A percentile compares a stretch with the other conserved stretches of the same genome.
phyloP scores from a whole-genome alignment of 1,284 basidiomycete species.

The Pseudozyma thailandica region DNA sequence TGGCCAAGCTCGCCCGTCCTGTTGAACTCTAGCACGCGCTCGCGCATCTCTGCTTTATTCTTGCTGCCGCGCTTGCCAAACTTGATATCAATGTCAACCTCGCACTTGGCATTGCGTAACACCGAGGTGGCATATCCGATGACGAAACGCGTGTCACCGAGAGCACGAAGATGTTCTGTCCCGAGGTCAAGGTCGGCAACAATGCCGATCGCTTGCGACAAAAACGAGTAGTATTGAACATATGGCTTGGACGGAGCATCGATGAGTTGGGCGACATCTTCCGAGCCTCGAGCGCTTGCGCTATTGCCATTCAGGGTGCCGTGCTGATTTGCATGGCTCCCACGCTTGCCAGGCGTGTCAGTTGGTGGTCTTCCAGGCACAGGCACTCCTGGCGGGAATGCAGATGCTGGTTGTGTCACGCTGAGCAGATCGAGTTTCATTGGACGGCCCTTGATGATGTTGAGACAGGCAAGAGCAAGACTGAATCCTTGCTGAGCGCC shows the following conservation, averaged over 20 bases:
- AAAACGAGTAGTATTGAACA: conserved; percentile 78
- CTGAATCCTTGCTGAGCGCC: conserved; percentile 62
- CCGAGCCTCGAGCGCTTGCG: conserved; percentile 20
- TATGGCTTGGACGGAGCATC: conserved; percentile 46
- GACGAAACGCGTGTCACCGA: conserved; percentile 92
- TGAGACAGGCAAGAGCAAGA: conserved; percentile 76
- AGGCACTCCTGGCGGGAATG: conserved; percentile 35
- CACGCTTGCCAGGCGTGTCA: conserved; percentile 13
- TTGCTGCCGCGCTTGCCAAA: conserved; percentile 52
- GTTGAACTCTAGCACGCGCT: conserved; percentile 35
- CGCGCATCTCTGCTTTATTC: conserved; percentile 57
- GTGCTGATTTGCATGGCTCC: conserved; percentile 2
- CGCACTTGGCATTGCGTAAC: conserved; percentile 54
- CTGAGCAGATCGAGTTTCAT: conserved; percentile 86
- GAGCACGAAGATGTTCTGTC: conserved; percentile 88
- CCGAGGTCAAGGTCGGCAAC: conserved; percentile 83
- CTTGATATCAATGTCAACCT: conserved; percentile 60
- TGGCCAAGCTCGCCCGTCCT: neutral
- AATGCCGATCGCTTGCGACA: conserved; percentile 86
- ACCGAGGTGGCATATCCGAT: conserved; percentile 77
- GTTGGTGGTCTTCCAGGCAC: conserved; percentile 21
- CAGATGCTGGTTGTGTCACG: conserved; percentile 74
- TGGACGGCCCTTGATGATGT: conserved; percentile 81
- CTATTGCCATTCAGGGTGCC: conserved; percentile 21
- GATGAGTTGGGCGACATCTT: conserved; percentile 33